A percentile compares a stretch with the other conserved stretches of the same genome.
phyloP scores from a whole-genome alignment of 1,284 basidiomycete genomes.

The Mrakiaceae sp. region DNA sequence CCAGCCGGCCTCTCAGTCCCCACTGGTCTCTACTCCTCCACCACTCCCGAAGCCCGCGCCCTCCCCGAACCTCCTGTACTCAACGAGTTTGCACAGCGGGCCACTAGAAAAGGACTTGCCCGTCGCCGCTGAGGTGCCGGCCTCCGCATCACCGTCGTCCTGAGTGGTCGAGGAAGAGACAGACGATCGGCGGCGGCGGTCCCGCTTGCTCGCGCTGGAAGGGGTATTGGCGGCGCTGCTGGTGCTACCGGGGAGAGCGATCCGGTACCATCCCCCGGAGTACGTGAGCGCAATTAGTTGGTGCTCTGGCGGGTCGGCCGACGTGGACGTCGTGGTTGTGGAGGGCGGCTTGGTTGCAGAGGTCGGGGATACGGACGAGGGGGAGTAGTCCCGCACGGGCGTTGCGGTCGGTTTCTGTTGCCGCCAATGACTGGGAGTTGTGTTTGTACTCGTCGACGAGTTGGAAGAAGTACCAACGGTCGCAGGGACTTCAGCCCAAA shows the following conservation, averaged over 20 bases:
- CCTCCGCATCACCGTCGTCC: background rate
- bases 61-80: background rate
- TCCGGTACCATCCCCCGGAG: conserved; percentile 84
- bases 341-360: background rate
- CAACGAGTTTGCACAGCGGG: background rate
- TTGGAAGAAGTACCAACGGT: background rate
- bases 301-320: conserved; percentile 40
- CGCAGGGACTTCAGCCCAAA: conserved; percentile 57
- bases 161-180: background rate
- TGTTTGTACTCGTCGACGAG: background rate
- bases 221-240: background rate
- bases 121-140: background rate
- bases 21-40: too few species aligned
- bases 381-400: background rate
- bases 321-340: background rate
- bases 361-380: background rate
- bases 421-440: conserved; percentile 1
- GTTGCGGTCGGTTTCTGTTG: background rate
- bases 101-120: background rate
- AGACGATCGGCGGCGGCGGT: background rate
- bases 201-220: background rate
- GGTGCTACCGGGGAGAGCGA: conserved; percentile 48
- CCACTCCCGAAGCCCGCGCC: background rate
- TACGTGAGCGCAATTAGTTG: conserved; percentile 77
- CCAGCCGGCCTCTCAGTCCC: too few species aligned